A percentile compares a stretch with the other conserved stretches of the same genome.
These are phyloP conservation scores for Ustulina deusta DNA, from an alignment of 2,329 filamentous ascomycete genomes.

Conservation along the genomic window DNA sequence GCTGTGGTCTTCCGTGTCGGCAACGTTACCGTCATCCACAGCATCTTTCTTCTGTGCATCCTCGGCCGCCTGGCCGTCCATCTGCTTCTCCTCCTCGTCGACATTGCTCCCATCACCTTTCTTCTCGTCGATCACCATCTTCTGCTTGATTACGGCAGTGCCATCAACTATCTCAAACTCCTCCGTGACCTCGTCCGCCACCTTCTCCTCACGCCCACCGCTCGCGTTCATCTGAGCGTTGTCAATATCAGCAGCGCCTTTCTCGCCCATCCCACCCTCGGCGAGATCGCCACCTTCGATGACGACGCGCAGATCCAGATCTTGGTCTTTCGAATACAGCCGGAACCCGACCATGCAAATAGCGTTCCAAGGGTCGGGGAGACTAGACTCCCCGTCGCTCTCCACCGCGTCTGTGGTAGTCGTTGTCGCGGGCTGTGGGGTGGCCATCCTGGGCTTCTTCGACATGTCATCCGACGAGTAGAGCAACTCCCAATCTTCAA, in stretches of 20 bases:
- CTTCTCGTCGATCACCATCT: constrained; percentile 50
- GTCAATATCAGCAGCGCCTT: constrained; percentile 67
- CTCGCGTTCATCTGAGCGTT: constrained; percentile 68
- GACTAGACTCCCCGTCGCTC: constrained; percentile 56
- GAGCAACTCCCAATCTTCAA: constrained; percentile 69
- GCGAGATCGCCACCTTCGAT: constrained; percentile 66
- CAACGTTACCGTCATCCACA: constrained; percentile 38
- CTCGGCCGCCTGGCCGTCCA: constrained; percentile 22
- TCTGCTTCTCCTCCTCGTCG: constrained; percentile 32
- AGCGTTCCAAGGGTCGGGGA: constrained; percentile 57
- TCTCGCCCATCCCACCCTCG: constrained; percentile 68
- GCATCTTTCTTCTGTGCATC: constrained; percentile 28
- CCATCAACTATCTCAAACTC: constrained; percentile 52
- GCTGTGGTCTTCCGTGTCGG: constrained; percentile 43
- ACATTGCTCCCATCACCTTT: constrained; percentile 39
- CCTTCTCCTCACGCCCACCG: constrained; percentile 57
- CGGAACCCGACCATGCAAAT: constrained; percentile 57
- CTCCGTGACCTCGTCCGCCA: constrained; percentile 45
- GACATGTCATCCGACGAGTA: constrained; percentile 70
- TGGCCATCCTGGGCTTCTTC: constrained; percentile 60
- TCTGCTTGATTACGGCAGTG: constrained; percentile 48
- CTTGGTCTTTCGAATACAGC: constrained; percentile 60
- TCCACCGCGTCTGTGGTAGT: constrained; percentile 48
- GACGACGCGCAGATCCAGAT: constrained; percentile 65
- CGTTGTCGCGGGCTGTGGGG: constrained; percentile 41